phyloP scores from a whole-genome alignment of 176 grass and related monocot species.

The Neostapfia colusana region DNA sequence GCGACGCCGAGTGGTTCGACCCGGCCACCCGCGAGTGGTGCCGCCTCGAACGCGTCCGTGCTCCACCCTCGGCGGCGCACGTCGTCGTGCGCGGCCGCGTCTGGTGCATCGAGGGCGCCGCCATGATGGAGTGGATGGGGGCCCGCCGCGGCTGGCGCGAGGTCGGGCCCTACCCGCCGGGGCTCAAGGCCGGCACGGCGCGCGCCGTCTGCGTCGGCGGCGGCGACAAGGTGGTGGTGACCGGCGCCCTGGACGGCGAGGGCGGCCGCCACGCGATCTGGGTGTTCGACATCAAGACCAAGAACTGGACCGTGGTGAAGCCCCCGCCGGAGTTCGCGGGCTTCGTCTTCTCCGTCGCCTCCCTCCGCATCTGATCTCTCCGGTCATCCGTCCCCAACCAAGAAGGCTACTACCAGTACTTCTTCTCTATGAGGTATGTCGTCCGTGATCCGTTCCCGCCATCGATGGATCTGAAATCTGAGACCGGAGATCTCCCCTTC shows the following conservation, averaged over 20 bases:
- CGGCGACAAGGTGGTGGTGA: slow-evolving; percentile 53
- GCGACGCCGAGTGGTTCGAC: slow-evolving; percentile 76
- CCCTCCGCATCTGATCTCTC: slow-evolving; percentile 39
- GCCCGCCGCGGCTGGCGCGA: slow-evolving; percentile 41
- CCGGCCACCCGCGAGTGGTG: slow-evolving; percentile 47
- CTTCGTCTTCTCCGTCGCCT: slow-evolving; percentile 53
- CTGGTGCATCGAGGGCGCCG: slow-evolving; percentile 56
- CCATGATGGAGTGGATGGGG: slow-evolving; percentile 49
- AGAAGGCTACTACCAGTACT: neutral
- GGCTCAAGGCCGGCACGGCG: slow-evolving; percentile 52
- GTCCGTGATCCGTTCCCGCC: slow-evolving; percentile 10
- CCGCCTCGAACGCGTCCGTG: slow-evolving; percentile 38
- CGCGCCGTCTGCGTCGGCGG: slow-evolving; percentile 44
- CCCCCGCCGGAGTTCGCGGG: slow-evolving; percentile 49
- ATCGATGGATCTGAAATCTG: slow-evolving; percentile 31
- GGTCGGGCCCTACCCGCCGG: slow-evolving; percentile 54
- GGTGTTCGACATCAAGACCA: slow-evolving; percentile 51
- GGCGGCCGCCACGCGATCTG: slow-evolving; percentile 50
- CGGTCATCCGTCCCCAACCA: neutral
- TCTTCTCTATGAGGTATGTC: no score
- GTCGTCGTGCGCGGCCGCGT: slow-evolving; percentile 47
- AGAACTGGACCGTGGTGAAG: slow-evolving; percentile 49
- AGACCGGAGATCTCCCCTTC: no score
- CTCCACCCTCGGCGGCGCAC: slow-evolving; percentile 46
- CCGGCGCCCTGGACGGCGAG: slow-evolving; percentile 41